phyloP scores from a whole-genome alignment of 495 filamentous ascomycete species.

The Opeltia flavorubescens region DNA sequence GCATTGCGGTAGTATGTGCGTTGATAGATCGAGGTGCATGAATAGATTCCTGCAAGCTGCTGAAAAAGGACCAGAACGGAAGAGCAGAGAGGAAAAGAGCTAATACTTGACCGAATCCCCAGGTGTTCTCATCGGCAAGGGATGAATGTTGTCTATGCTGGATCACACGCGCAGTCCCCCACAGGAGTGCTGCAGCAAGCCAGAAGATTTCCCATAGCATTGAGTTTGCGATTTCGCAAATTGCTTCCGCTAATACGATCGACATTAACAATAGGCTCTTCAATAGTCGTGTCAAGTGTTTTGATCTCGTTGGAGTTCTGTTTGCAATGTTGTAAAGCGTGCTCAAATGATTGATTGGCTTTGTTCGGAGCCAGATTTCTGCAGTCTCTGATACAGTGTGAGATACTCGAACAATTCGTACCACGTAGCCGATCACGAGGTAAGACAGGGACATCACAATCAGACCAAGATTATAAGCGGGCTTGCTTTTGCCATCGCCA shows the following conservation, averaged over 20 bases:
- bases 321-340: background rate
- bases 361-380: background rate
- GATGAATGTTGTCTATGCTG: background rate
- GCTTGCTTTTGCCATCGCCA: background rate
- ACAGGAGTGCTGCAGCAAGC: background rate
- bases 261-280: background rate
- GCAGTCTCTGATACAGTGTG: background rate
- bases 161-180: background rate
- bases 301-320: no score
- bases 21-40: background rate
- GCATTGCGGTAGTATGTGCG: background rate
- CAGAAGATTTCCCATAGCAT: constrained; percentile 1
- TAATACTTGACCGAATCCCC: constrained; percentile 1
- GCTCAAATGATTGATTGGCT: background rate
- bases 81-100: constrained; percentile 1
- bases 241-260: background rate
- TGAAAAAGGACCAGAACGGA: background rate
- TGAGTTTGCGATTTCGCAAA: background rate
- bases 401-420: background rate
- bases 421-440: background rate
- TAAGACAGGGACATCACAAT: background rate
- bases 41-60: background rate
- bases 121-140: background rate
- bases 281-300: background rate
- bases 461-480: background rate